Percentiles rank a stretch among this genome's conserved stretches.
Evolutionary conservation across 345 rosid genomes (phyloP).

Genomic region (Odontarrhena argentea): DNA sequence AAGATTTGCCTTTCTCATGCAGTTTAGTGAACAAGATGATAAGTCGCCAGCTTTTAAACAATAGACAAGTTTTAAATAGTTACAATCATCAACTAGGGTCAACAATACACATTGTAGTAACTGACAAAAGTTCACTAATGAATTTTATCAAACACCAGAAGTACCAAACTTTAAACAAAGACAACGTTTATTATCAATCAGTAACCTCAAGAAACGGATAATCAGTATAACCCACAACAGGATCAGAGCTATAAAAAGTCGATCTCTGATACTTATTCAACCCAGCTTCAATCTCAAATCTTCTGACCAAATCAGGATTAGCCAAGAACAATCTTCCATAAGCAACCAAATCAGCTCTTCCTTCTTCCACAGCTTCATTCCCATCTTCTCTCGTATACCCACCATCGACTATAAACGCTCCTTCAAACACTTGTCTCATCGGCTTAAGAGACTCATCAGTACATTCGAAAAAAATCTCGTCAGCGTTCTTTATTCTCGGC

Average conservation of each 20-base stretch:
- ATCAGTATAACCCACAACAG: slow-evolving; percentile 66
- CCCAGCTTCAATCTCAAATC: slow-evolving; percentile 58
- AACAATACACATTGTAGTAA: too few relatives aligned
- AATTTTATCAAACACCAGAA: too few relatives aligned
- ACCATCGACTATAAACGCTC: slow-evolving; percentile 48
- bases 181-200: neutral
- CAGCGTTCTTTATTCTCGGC: slow-evolving; percentile 43
- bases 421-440: slow-evolving; percentile 46
- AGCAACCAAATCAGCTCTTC: slow-evolving; percentile 54
- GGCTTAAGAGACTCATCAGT: slow-evolving; percentile 34
- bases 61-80: too few relatives aligned
- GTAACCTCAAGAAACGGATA: slow-evolving; percentile 58
- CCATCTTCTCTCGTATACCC: slow-evolving; percentile 48
- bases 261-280: slow-evolving; percentile 53
- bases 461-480: slow-evolving; percentile 31
- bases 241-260: slow-evolving; percentile 50
- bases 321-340: slow-evolving; percentile 66
- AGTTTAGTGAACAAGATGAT: too few relatives aligned
- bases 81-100: too few relatives aligned
- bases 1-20: too few relatives aligned
- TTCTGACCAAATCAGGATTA: slow-evolving; percentile 71
- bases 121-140: too few relatives aligned
- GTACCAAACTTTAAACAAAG: too few relatives aligned
- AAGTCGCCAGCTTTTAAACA: too few relatives aligned
- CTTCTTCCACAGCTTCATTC: slow-evolving; percentile 37